phyloP scores from a whole-genome alignment of 371 early-diverging fungal species.

The Lichtheimia corymbifera region DNA sequence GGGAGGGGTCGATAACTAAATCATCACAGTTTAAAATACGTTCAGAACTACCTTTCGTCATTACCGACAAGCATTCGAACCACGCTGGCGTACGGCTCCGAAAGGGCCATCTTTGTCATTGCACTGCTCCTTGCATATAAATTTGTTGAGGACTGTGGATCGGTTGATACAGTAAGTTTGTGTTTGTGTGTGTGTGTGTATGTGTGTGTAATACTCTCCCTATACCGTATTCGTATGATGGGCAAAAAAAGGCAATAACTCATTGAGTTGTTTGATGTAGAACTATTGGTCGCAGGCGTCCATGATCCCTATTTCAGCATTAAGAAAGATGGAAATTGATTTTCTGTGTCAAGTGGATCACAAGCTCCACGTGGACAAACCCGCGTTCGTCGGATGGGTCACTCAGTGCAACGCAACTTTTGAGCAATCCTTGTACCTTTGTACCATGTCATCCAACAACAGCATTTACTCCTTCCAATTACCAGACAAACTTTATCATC shows the following conservation, averaged over 20 bases:
- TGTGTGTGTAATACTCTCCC: background rate
- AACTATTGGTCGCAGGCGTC: conserved; percentile 24
- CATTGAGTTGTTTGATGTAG: background rate
- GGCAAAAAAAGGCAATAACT: no score
- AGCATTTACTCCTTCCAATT: background rate
- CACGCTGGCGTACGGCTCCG: conserved; percentile 23
- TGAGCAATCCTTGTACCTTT: conserved; percentile 7
- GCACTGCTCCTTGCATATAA: conserved; percentile 36
- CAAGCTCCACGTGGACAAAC: conserved; percentile 7
- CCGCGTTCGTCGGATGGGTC: conserved; percentile 7
- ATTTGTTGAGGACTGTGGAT: conserved; percentile 31
- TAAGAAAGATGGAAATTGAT: conserved; percentile 10
- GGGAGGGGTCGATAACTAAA: background rate
- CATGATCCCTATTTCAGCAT: conserved; percentile 6
- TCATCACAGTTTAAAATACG: conserved; percentile 25
- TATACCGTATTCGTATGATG: background rate
- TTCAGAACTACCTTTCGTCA: conserved; percentile 19
- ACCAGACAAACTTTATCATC: background rate
- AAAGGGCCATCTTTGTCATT: conserved; percentile 29
- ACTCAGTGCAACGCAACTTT: conserved; percentile 8
- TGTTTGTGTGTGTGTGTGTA: background rate
- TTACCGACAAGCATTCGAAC: conserved; percentile 5
- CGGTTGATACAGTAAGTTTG: conserved; percentile 27
- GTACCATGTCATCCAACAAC: background rate
- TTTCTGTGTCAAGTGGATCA: conserved; percentile 10